Conservation (phyloP, 2,329 filamentous ascomycete genomes). For the Botrytis fragariae region DNA sequence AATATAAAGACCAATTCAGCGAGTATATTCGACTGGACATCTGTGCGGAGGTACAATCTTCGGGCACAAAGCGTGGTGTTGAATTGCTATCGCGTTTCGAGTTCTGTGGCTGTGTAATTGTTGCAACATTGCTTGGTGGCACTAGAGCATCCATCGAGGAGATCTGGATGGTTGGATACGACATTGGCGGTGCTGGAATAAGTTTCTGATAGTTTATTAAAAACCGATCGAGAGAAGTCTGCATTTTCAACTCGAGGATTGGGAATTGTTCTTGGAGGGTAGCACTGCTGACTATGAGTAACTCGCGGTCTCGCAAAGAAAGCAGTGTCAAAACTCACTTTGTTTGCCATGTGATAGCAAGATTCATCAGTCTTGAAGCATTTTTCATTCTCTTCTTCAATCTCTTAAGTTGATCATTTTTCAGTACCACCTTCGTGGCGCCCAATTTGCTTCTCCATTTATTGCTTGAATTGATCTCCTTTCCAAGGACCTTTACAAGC, state of each 20-base stretch:
- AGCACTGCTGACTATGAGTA: not conserved
- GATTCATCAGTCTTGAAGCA: conserved; percentile 17
- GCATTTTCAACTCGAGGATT: not conserved
- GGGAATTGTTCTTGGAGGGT: not conserved
- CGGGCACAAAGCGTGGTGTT: not conserved
- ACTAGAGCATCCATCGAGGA: too few relatives aligned
- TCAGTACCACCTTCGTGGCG: conserved; percentile 20
- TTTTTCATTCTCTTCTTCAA: conserved; percentile 21
- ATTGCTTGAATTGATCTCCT: conserved; percentile 15
- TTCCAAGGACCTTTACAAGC: conserved; percentile 9
- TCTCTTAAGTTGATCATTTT: conserved; percentile 22
- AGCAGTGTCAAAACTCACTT: conserved; percentile 7
- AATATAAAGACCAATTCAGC: not conserved
- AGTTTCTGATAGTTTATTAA: not conserved
- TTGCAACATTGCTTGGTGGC: not conserved
- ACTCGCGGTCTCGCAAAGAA: not conserved
- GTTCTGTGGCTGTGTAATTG: not conserved
- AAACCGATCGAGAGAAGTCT: not conserved
- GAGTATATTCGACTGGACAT: not conserved
- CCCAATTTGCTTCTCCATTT: conserved; percentile 20
- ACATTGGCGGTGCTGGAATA: not conserved
- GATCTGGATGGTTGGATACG: not conserved
- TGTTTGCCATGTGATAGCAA: conserved; percentile 22
- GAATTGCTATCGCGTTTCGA: not conserved
- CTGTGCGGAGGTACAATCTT: not conserved